Conservation (phyloP, 2,329 filamentous ascomycete species). For the Aureobasidium lini region DNA sequence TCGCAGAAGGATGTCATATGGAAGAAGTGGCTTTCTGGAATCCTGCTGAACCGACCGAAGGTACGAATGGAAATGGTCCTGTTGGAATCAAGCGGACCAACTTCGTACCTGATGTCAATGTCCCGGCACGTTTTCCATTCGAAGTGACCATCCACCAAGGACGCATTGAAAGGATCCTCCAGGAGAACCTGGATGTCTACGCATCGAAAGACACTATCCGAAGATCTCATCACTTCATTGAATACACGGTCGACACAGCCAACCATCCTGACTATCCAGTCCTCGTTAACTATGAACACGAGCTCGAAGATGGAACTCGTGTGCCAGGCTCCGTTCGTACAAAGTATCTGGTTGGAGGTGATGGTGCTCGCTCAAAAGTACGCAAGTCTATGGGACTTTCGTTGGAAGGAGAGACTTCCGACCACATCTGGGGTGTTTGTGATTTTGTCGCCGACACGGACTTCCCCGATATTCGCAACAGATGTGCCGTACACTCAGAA, state of each 20-base stretch:
- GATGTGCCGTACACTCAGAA: constrained; percentile 64
- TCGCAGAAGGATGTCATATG: constrained; percentile 62
- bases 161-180: constrained; percentile 52
- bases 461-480: constrained; percentile 64
- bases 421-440: constrained; percentile 26
- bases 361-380: constrained; percentile 19
- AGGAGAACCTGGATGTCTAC: constrained; percentile 16
- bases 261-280: constrained; percentile 8
- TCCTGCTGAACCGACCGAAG: constrained; percentile 56
- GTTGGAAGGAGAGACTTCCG: constrained; percentile 23
- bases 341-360: constrained; percentile 19
- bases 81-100: constrained; percentile 5
- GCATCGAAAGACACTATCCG: constrained; percentile 7
- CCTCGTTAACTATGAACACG: background rate
- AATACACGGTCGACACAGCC: background rate
- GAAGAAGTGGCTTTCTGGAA: constrained; percentile 58
- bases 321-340: constrained; percentile 10
- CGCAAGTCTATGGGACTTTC: constrained; percentile 20
- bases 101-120: constrained; percentile 12
- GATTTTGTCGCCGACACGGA: constrained; percentile 24
- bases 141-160: constrained; percentile 61
- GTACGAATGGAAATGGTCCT: constrained; percentile 58
- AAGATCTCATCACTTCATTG: constrained; percentile 7
- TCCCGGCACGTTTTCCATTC: constrained; percentile 5
- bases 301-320: constrained; percentile 14